Evolutionary conservation across 2,329 filamentous ascomycete genomes (phyloP).

Genomic region (Trichoderma sp.): DNA sequence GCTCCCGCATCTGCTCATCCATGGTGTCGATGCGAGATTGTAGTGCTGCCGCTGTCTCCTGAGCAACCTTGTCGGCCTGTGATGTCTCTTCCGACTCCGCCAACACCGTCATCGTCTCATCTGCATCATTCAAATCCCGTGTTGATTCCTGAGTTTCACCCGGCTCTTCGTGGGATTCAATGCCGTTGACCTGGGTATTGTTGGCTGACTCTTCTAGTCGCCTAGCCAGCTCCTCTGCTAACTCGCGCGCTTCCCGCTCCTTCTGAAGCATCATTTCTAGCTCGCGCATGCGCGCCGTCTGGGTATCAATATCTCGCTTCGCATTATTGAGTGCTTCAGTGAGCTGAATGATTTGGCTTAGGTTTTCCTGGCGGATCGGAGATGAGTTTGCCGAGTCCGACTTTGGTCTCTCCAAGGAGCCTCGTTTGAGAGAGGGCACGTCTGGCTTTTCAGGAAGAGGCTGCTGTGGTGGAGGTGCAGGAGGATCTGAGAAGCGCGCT

Average conservation of each 20-base stretch:
- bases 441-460: conserved; percentile 93
- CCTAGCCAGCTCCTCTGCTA: conserved; percentile 79
- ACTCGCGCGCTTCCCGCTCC: conserved; percentile 79
- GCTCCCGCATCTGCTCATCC: conserved; percentile 75
- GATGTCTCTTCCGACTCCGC: neutral
- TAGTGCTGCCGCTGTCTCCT: conserved; percentile 34
- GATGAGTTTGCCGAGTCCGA: conserved; percentile 54
- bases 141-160: conserved; percentile 27
- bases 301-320: conserved; percentile 84
- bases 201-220: conserved; percentile 61
- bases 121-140: neutral
- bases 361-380: conserved; percentile 59
- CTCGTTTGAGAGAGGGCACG: conserved; percentile 70
- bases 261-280: conserved; percentile 72
- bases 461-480: conserved; percentile 89
- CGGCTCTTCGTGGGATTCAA: conserved; percentile 31
- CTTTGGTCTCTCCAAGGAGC: conserved; percentile 74
- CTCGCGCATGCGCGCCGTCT: conserved; percentile 75
- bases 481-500: conserved; percentile 86
- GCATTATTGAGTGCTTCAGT: conserved; percentile 82
- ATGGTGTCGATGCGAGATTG: conserved; percentile 76
- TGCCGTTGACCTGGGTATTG: conserved; percentile 35
- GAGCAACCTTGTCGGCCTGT: conserved; percentile 19
- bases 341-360: conserved; percentile 77
- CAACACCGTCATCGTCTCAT: neutral